phyloP scores from a whole-genome alignment of 1,284 basidiomycete genomes.

The Microbotryum scabiosae region DNA sequence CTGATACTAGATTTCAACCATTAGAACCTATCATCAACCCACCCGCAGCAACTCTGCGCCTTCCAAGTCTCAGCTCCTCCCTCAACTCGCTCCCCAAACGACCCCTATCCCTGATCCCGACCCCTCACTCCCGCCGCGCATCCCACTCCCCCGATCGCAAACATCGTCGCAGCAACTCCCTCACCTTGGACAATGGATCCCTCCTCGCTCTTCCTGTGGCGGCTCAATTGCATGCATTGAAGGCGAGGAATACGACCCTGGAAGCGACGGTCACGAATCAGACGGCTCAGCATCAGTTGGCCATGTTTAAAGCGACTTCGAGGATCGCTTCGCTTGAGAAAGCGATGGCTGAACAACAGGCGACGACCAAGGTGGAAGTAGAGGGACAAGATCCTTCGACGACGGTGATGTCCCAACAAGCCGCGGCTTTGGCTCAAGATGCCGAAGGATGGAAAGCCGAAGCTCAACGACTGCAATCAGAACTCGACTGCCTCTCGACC shows the following conservation, averaged over 20 bases:
- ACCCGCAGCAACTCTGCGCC: too few species aligned
- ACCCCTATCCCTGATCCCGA: too few species aligned
- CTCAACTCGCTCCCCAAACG: too few species aligned
- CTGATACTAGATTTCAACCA: too few species aligned
- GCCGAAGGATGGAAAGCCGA: constrained; percentile 30
- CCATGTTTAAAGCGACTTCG: constrained; percentile 1
- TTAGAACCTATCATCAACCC: too few species aligned
- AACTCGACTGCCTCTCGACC: constrained; percentile 2
- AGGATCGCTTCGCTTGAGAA: constrained; percentile 4
- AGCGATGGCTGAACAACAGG: background rate
- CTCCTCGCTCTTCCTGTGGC: constrained; percentile 19
- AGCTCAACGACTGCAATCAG: constrained; percentile 9
- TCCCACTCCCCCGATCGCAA: too few species aligned
- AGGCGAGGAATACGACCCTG: constrained; percentile 10
- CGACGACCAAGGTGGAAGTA: background rate
- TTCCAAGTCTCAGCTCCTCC: too few species aligned
- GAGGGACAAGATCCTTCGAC: too few species aligned
- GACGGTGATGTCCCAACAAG: too few species aligned
- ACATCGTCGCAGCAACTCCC: background rate
- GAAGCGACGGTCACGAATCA: background rate
- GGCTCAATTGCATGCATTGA: constrained; percentile 18
- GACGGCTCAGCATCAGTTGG: background rate
- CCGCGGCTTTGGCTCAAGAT: constrained; percentile 1
- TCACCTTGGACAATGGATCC: background rate
- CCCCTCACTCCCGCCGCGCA: too few species aligned